phyloP scores from a whole-genome alignment of 2,329 filamentous ascomycete species.

The Penicillium sp. region DNA sequence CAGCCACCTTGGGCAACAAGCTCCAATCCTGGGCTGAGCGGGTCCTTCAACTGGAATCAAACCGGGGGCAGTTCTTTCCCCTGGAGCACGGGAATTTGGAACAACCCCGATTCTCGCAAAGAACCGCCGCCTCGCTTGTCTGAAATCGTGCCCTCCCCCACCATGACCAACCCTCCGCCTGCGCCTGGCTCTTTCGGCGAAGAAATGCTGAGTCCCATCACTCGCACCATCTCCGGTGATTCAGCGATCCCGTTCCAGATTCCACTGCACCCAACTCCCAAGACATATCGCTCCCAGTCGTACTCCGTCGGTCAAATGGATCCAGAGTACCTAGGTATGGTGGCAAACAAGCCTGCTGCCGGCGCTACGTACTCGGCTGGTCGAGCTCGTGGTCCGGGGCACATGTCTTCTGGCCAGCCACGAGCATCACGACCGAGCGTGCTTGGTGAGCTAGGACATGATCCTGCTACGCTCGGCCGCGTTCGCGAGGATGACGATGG shows the following conservation, averaged over 20 bases:
- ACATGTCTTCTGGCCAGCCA: conserved; percentile 68
- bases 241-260: conserved; percentile 73
- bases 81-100: conserved; percentile 82
- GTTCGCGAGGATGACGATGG: conserved; percentile 49
- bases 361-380: conserved; percentile 24
- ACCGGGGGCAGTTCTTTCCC: conserved; percentile 52
- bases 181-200: conserved; percentile 50
- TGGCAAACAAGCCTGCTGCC: conserved; percentile 32
- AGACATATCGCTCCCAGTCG: conserved; percentile 91
- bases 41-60: conserved; percentile 43
- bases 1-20: conserved; percentile 43
- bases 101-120: conserved; percentile 61
- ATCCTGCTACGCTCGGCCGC: conserved; percentile 44
- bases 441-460: conserved; percentile 45
- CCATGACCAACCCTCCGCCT: conserved; percentile 54
- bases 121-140: conserved; percentile 69
- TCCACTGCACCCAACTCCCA: conserved; percentile 81
- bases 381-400: conserved; percentile 40
- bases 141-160: conserved; percentile 71
- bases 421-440: conserved; percentile 62
- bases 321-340: conserved; percentile 50
- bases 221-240: conserved; percentile 48
- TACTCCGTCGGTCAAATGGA: conserved; percentile 93
- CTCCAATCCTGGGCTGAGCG: conserved; percentile 36
- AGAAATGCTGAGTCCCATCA: conserved; percentile 49